A percentile compares a stretch with the other conserved stretches of the same genome.
These are phyloP conservation scores for Lactifluus pinguis DNA, from an alignment of 768 basidiomycete genomes.

Conservation along the genomic window DNA sequence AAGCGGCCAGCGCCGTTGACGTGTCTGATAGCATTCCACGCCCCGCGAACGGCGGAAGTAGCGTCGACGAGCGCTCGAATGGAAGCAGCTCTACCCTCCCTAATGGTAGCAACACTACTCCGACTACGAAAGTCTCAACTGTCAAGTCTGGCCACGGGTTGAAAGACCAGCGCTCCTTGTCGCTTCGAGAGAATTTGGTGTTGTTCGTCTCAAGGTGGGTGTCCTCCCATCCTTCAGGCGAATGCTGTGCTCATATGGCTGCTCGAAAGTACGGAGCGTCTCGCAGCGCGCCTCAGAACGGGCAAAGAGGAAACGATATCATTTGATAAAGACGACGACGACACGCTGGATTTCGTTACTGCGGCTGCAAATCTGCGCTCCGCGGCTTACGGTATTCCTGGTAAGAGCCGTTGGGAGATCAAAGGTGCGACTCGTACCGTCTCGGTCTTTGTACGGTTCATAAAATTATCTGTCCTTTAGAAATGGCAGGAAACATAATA, in stretches of 20 bases:
- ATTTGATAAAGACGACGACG: slow-evolving; percentile 98
- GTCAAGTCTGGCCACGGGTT: slow-evolving; percentile 30
- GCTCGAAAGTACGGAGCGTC: slow-evolving; percentile 59
- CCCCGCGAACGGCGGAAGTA: slow-evolving; percentile 16
- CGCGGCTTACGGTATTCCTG: slow-evolving; percentile 78
- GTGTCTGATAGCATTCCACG: slow-evolving; percentile 22
- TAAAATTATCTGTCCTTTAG: slow-evolving; percentile 31
- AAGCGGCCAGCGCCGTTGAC: slow-evolving; percentile 7
- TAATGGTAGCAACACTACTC: slow-evolving; percentile 8
- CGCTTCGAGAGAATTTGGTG: slow-evolving; percentile 69
- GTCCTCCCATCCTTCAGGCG: background rate
- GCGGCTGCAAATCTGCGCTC: slow-evolving; percentile 91
- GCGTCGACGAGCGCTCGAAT: slow-evolving; percentile 10
- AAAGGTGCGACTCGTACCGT: slow-evolving; percentile 54
- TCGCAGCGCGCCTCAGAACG: slow-evolving; percentile 57
- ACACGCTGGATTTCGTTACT: slow-evolving; percentile 93
- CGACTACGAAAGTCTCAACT: background rate
- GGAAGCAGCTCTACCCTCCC: slow-evolving; percentile 16
- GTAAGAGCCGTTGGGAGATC: slow-evolving; percentile 92
- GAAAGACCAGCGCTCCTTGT: slow-evolving; percentile 75
- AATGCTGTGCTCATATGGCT: background rate
- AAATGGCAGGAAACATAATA: slow-evolving; percentile 99
- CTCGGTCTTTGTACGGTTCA: background rate
- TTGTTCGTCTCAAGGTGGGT: slow-evolving; percentile 79
- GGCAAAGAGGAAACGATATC: slow-evolving; percentile 60